phyloP scores from a whole-genome alignment of 345 rosid genomes.

The Euphorbia pulcherrima region DNA sequence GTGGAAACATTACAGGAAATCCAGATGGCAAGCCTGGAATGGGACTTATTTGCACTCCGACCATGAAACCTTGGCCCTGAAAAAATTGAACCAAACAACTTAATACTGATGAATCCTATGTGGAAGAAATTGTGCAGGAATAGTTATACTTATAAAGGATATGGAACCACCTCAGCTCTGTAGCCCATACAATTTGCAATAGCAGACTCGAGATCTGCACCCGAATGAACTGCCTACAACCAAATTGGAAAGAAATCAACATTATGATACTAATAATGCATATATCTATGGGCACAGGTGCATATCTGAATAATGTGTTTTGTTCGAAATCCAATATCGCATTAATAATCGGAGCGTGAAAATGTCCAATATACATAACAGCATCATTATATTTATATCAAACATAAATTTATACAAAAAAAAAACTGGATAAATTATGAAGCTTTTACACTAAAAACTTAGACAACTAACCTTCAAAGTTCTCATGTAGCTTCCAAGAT shows the following conservation, averaged over 20 bases:
- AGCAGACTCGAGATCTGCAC: constrained; percentile 98
- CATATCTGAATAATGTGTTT: neutral
- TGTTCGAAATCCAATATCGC: constrained; percentile 5
- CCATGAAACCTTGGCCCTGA: constrained; percentile 99
- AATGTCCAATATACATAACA: constrained; percentile 5
- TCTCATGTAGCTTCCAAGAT: constrained; percentile 91
- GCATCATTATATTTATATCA: neutral
- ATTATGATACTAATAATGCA: neutral
- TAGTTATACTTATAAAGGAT: constrained; percentile 26
- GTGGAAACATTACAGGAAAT: constrained; percentile 61
- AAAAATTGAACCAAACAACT: constrained; percentile 22
- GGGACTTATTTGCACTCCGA: constrained; percentile 92
- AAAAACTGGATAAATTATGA: constrained; percentile 8
- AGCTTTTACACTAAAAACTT: constrained; percentile 16
- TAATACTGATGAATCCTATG: neutral
- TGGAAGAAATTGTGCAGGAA: constrained; percentile 7
- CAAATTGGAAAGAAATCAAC: constrained; percentile 7
- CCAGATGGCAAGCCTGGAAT: constrained; percentile 85
- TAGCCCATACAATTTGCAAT: constrained; percentile 94
- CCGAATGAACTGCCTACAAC: constrained; percentile 95
- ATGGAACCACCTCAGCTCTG: constrained; percentile 56
- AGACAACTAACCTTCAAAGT: constrained; percentile 72
- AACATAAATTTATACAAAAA: constrained; percentile 1
- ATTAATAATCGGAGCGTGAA: neutral
- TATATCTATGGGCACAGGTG: neutral